Conservation (phyloP, 805 yeast genomes). For the Pichia californica region DNA sequence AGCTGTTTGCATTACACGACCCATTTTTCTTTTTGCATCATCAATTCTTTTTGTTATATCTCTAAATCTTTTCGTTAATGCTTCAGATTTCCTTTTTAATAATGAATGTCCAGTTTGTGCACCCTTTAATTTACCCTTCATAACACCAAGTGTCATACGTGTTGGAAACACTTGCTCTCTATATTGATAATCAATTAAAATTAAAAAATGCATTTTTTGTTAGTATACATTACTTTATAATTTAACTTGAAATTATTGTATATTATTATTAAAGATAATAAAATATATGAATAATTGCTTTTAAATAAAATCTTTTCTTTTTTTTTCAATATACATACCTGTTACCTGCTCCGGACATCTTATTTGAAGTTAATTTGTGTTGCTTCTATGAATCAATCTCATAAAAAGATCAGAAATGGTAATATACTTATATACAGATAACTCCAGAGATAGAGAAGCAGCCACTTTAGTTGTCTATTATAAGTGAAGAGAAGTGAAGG, state of each 20-base stretch:
- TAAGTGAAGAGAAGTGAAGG: not conserved
- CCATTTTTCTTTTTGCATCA: constrained; percentile 95
- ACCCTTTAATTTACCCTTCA: constrained; percentile 95
- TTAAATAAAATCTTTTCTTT: no score
- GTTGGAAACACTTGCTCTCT: constrained; percentile 97
- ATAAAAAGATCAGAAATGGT: no score
- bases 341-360: constrained; percentile 25
- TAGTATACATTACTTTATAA: constrained; percentile 2
- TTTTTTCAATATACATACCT: constrained; percentile 15
- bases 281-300: no score
- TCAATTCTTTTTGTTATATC: constrained; percentile 93
- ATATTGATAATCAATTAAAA: not conserved
- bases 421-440: no score
- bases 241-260: no score
- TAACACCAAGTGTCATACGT: constrained; percentile 91
- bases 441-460: not conserved
- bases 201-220: not conserved
- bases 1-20: constrained; percentile 96
- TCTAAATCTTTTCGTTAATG: constrained; percentile 91
- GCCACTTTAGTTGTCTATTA: not conserved
- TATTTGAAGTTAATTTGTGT: not conserved
- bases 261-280: no score
- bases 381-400: not conserved
- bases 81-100: constrained; percentile 93
- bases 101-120: constrained; percentile 95